Base-by-base conservation (phyloP, 257 asterid genomes). In the Ajuga chamaepitys region DNA sequence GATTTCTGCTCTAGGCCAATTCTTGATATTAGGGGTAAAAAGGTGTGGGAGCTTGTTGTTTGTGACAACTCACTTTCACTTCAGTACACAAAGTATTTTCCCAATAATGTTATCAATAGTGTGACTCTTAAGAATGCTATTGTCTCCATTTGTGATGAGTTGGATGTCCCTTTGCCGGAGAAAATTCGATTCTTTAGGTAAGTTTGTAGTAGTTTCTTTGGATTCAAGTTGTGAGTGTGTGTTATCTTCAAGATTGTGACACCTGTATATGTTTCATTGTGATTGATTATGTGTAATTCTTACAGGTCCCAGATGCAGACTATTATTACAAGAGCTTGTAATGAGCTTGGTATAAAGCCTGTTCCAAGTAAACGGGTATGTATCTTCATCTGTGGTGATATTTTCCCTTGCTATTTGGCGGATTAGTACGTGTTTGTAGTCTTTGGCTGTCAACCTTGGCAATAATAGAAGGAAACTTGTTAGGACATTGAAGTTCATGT, bases 241-340 rank as follows among this genome's bases (percentile, higher is more conserved):
- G 37, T 30, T n/a, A 8, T 30, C 37, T 35, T 18, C 21, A 7
- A 37, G 30, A 38, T 12, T 51, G 47, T 18, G 45, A 0, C 4
- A 7, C 0, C 17, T 13, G 22, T 6, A 16, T 74, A 17, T 42
- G 74, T 13, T 6, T 35, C 14, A 44, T 62, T 58, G 47, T 47
- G 66, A 26, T 74, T 70, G 55, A 10, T 67, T 30, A n/a, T n/a
- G n/a, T n/a, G n/a, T n/a, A n/a, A n/a, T n/a, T n/a, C n/a, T n/a
- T 70, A 44, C 73, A 93, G 99, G 88, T 93, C 99, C 58, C 99
- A 93, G 64, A 93, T 93, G 99, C 97, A 89, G 91, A 93, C 99
- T 7, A 93, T 93, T 72, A 87, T 93, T 18, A 80, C 90, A 17
- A 85, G 89, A 67, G 97, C 99, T 67, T 89, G 99, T 74, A 80